A percentile compares a stretch with the other conserved stretches of the same genome.
These are phyloP conservation scores for Salinomyces thailandicus DNA, from an alignment of 2,329 filamentous ascomycete species.

Conservation along the genomic window DNA sequence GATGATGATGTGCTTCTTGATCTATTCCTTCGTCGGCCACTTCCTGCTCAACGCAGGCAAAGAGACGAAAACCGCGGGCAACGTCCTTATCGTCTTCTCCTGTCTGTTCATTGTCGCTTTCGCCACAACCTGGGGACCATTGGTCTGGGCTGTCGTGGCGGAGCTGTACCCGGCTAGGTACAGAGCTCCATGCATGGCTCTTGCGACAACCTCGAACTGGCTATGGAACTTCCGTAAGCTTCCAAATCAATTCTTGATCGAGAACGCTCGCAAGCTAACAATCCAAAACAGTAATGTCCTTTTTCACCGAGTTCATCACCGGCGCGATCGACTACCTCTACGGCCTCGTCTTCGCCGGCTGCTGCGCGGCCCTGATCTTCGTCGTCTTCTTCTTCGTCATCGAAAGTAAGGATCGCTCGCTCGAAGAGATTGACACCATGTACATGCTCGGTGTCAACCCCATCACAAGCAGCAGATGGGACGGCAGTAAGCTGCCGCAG, in stretches of 20 bases:
- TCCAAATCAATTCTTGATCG: neutral
- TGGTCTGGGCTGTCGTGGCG: constrained; percentile 57
- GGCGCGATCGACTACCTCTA: constrained; percentile 31
- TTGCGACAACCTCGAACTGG: constrained; percentile 55
- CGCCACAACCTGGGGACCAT: constrained; percentile 59
- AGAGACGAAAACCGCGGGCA: constrained; percentile 38
- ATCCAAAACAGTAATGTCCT: constrained; percentile 17
- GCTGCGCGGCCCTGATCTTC: constrained; percentile 23
- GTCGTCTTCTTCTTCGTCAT: constrained; percentile 31
- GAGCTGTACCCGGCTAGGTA: constrained; percentile 48
- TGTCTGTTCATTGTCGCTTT: constrained; percentile 58
- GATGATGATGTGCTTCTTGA: constrained; percentile 50
- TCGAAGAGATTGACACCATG: constrained; percentile 33
- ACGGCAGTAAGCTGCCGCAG: constrained; percentile 12
- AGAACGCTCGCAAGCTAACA: neutral
- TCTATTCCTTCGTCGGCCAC: constrained; percentile 38
- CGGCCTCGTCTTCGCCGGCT: constrained; percentile 30
- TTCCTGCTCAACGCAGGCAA: constrained; percentile 29
- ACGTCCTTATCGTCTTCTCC: constrained; percentile 56
- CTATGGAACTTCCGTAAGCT: constrained; percentile 26
- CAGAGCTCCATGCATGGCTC: constrained; percentile 44
- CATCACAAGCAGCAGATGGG: constrained; percentile 25
- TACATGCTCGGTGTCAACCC: constrained; percentile 28
- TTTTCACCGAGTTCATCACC: constrained; percentile 30
- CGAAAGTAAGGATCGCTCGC: constrained; percentile 27